These are phyloP conservation scores for Stachybotrys elegans DNA, from an alignment of 2,329 filamentous ascomycete genomes.

Conservation along the genomic window DNA sequence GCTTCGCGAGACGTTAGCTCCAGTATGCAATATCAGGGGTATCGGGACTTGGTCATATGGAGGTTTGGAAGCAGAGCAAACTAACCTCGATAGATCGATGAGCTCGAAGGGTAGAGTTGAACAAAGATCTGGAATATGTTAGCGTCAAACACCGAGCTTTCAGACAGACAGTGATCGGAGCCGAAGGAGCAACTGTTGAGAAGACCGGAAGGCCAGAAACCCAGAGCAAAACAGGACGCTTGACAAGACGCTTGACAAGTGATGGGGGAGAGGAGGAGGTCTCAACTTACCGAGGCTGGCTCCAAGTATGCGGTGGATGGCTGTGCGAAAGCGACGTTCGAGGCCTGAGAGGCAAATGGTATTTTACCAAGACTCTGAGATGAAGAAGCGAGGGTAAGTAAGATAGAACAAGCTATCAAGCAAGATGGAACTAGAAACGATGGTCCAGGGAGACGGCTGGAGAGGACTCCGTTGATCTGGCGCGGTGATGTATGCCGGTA, in stretches of 20 bases:
- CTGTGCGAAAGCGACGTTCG: conserved; percentile 21
- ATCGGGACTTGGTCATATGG: not conserved
- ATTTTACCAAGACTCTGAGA: conserved; percentile 48
- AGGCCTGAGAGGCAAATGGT: conserved; percentile 34
- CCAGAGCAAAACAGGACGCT: too few species aligned
- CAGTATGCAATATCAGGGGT: not conserved
- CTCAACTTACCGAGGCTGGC: conserved; percentile 22
- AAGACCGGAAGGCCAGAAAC: too few species aligned
- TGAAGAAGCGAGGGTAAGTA: conserved; percentile 56
- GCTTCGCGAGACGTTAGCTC: conserved; percentile 8
- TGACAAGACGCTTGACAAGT: too few species aligned
- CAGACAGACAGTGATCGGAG: too few species aligned
- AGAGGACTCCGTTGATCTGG: conserved; percentile 37
- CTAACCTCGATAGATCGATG: too few species aligned
- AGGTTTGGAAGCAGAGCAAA: too few species aligned
- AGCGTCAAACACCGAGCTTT: too few species aligned
- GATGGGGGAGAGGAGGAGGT: conserved; percentile 1
- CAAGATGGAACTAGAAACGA: conserved; percentile 43
- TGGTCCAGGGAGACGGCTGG: conserved; percentile 22
- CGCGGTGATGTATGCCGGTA: conserved; percentile 45
- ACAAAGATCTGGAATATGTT: too few species aligned
- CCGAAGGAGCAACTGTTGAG: too few species aligned
- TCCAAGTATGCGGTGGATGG: conserved; percentile 19
- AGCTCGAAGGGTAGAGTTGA: too few species aligned
- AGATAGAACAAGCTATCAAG: conserved; percentile 56